Base-by-base conservation (phyloP, 768 basidiomycete genomes). In the Hemileccinum impolitum region DNA sequence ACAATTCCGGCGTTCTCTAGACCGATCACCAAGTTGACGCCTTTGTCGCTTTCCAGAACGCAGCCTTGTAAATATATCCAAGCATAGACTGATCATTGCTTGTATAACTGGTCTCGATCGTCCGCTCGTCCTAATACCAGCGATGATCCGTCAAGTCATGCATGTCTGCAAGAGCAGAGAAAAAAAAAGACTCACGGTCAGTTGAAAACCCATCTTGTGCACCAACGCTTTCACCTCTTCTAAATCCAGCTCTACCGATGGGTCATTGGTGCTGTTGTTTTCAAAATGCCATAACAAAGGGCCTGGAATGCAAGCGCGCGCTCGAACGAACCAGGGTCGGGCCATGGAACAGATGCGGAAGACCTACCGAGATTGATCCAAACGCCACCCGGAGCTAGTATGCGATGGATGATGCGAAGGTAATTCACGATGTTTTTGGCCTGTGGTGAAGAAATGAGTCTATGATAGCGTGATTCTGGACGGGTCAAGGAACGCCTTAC, bases 231-330 rank as follows among this genome's bases (percentile, higher is more conserved):
- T 95, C 32, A 96, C 78, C 61, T 97, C 94, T 50, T 90, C 88
- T n/a, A 97, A 70, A 59, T 85, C 86, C 15, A 97, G 75, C 68
- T 97, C 94, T 31, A 98, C 76, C 1, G 90, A 92, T 0, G 82
- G 77, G 54, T 95, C 91, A 54, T 83, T 81, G 36, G 82, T 80
- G 47, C 65, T 75, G 61, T 90, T 93, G 67, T 95, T 94, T 62
- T 97, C 94, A 68, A 85, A 97, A 64, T 98, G 95, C 94, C 95
- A 98, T n/a, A 97, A 70, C 1, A 95, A 70, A 0, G 95, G 95
- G 3, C 94, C 94, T 86, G 38, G 45, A 41, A 37, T 13, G 31
- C 6, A 15, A n/a, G n/a, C n/a, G n/a, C 3, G 14, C 4, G 19
- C 5, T 23, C n/a, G 6, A 34, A 36, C 2, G 25, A 25, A 23